phyloP scores from a whole-genome alignment of 192 early-diverging fungal species.

The Podila horticola region DNA sequence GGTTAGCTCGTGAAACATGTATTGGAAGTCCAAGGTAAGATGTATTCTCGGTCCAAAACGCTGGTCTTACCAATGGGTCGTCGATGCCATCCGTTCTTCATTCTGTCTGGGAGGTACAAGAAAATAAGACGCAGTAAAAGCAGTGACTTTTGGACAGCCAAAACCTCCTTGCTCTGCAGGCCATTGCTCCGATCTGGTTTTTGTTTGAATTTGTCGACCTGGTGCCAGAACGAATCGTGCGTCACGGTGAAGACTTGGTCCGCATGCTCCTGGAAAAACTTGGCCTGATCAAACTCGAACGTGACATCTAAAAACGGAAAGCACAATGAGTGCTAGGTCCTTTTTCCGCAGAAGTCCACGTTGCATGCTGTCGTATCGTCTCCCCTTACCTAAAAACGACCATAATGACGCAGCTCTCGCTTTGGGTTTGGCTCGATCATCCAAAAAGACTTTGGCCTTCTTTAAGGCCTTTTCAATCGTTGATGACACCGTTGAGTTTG shows the following conservation, averaged over 20 bases:
- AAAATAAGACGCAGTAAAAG: slow-evolving; percentile 74
- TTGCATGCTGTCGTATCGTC: too few species aligned
- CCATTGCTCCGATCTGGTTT: slow-evolving; percentile 66
- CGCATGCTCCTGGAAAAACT: slow-evolving; percentile 83
- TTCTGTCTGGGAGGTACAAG: slow-evolving; percentile 70
- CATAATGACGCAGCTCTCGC: slow-evolving; percentile 70
- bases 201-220: slow-evolving; percentile 79
- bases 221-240: slow-evolving; percentile 71
- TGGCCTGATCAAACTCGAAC: slow-evolving; percentile 75
- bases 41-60: neutral
- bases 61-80: slow-evolving; percentile 65
- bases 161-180: slow-evolving; percentile 71
- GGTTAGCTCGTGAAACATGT: neutral
- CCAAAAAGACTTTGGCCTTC: slow-evolving; percentile 79
- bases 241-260: slow-evolving; percentile 75
- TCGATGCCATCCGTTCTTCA: slow-evolving; percentile 81
- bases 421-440: slow-evolving; percentile 81
- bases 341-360: neutral
- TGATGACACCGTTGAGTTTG: slow-evolving; percentile 22
- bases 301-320: slow-evolving; percentile 61
- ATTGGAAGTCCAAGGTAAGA: neutral
- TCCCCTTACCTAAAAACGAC: slow-evolving; percentile 72
- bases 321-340: neutral
- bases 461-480: slow-evolving; percentile 73
- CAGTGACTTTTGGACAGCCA: slow-evolving; percentile 70